Conservation (phyloP, 2,329 filamentous ascomycete species). For the Phyllosticta ampelicida region DNA sequence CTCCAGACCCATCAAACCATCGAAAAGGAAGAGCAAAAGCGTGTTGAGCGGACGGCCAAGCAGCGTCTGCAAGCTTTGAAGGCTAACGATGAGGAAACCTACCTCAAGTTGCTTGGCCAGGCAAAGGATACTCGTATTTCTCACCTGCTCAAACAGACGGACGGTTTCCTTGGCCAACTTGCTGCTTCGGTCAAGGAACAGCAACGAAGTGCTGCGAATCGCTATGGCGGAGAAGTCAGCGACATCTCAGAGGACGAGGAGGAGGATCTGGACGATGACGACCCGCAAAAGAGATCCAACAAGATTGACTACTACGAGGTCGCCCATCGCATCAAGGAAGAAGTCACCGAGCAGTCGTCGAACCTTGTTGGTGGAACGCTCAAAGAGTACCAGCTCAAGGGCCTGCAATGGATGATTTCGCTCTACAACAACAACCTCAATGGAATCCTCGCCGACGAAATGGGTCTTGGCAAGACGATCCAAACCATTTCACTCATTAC, state of each 20-base stretch:
- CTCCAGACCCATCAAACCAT: slow-evolving; percentile 84
- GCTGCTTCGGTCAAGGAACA: slow-evolving; percentile 90
- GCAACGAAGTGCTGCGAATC: slow-evolving; percentile 70
- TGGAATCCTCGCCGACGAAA: slow-evolving; percentile 95
- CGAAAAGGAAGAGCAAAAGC: slow-evolving; percentile 98
- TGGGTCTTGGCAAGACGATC: slow-evolving; percentile 99
- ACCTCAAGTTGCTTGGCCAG: slow-evolving; percentile 93
- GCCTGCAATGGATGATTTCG: slow-evolving; percentile 98
- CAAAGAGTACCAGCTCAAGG: slow-evolving; percentile 98
- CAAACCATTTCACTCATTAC: slow-evolving; percentile 97
- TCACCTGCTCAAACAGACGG: slow-evolving; percentile 89
- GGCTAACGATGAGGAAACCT: slow-evolving; percentile 98
- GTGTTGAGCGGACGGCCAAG: slow-evolving; percentile 93
- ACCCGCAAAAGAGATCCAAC: slow-evolving; percentile 52
- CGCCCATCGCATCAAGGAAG: slow-evolving; percentile 90
- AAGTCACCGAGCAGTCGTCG: slow-evolving; percentile 68
- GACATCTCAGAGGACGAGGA: slow-evolving; percentile 51
- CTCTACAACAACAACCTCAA: slow-evolving; percentile 99
- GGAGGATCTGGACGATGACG: slow-evolving; percentile 57
- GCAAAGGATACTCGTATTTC: slow-evolving; percentile 99
- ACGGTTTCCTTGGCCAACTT: slow-evolving; percentile 93
- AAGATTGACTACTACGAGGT: slow-evolving; percentile 99
- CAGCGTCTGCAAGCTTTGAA: slow-evolving; percentile 98
- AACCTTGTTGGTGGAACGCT: slow-evolving; percentile 86
- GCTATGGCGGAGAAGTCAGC: slow-evolving; percentile 57